phyloP scores from a whole-genome alignment of 108 stramenopile species.

The Nannochloropsis salina region DNA sequence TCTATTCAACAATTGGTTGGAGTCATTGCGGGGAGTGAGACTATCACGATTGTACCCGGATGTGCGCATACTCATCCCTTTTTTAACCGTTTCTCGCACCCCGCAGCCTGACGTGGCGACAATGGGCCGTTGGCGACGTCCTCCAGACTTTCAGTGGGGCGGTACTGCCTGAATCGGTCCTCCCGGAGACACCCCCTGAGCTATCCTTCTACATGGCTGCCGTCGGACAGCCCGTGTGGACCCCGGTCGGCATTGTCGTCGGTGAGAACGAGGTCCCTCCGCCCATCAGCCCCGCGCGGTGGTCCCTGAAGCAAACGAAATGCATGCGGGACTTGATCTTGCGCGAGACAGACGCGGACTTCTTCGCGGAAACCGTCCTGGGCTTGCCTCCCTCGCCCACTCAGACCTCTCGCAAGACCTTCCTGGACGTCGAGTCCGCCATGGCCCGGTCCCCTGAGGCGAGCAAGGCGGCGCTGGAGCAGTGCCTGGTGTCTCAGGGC shows the following conservation, averaged over 20 bases:
- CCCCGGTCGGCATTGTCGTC: neutral
- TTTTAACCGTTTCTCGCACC: neutral
- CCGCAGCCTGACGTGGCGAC: neutral
- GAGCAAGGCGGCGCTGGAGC: neutral
- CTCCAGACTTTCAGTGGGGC: neutral
- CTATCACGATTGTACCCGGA: too few relatives aligned
- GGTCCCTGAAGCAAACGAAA: neutral
- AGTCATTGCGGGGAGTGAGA: too few relatives aligned
- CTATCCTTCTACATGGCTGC: neutral
- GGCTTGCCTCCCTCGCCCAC: neutral
- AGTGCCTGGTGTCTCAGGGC: neutral
- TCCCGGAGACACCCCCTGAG: neutral
- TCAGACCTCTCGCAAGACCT: neutral
- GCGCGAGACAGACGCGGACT: neutral
- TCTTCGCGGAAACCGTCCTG: neutral
- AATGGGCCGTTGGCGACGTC: neutral
- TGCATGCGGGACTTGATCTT: neutral
- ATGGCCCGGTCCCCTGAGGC: neutral
- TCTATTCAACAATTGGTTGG: too few relatives aligned
- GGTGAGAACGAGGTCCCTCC: neutral
- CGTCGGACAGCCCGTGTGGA: neutral
- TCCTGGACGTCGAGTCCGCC: neutral
- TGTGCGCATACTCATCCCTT: neutral
- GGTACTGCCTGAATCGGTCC: neutral
- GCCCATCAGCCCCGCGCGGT: neutral